These are phyloP conservation scores for Bryopsis sp. DNA, from an alignment of 139 green algal species.

Conservation along the genomic window DNA sequence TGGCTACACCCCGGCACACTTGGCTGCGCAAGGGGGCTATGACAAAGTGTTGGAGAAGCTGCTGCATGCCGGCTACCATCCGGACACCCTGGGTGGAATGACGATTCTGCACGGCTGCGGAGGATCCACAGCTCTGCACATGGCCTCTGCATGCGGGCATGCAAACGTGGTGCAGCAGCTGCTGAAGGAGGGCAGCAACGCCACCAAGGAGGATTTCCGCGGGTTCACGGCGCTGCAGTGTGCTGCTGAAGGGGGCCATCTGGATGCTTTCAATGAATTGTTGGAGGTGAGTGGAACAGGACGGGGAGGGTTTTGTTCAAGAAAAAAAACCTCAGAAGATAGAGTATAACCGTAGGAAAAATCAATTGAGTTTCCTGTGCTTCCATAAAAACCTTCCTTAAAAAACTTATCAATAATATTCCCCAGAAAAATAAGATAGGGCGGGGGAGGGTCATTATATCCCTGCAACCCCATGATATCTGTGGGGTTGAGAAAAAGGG, in stretches of 20 bases:
- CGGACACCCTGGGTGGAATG: constrained; percentile 23
- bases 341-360: too few relatives aligned
- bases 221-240: constrained; percentile 26
- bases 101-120: background rate
- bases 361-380: too few relatives aligned
- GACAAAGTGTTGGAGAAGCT: constrained; percentile 31
- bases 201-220: constrained; percentile 11
- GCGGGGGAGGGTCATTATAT: too few relatives aligned
- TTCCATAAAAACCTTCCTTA: too few relatives aligned
- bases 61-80: constrained; percentile 34
- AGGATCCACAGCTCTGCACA: constrained; percentile 37
- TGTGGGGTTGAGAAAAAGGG: too few relatives aligned
- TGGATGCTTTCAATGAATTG: constrained; percentile 12
- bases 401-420: too few relatives aligned
- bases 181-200: background rate
- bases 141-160: constrained; percentile 35
- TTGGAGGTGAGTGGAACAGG: background rate
- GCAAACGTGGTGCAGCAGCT: constrained; percentile 19
- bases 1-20: constrained; percentile 29
- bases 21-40: constrained; percentile 34
- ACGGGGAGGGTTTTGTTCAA: background rate
- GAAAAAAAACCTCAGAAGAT: too few relatives aligned
- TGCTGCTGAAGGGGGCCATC: constrained; percentile 23
- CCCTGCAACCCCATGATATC: too few relatives aligned
- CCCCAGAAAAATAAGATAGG: too few relatives aligned